Percentiles rank a stretch among this genome's conserved stretches.
phyloP scores from a whole-genome alignment of 2,329 filamentous ascomycete genomes.

The Paecilomyces niveus region DNA sequence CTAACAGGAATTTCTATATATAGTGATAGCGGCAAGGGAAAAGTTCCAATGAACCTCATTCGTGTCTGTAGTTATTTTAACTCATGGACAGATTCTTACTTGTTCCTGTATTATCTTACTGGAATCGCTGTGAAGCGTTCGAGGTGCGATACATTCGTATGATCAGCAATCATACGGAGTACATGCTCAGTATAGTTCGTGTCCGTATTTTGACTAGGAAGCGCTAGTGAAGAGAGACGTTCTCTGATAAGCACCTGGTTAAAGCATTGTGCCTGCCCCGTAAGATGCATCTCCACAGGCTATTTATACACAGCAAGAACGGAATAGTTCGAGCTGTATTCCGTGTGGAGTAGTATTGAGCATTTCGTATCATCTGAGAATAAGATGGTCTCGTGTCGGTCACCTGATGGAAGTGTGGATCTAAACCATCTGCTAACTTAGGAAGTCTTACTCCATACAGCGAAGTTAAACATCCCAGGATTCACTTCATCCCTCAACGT shows the following conservation, averaged over 20 bases:
- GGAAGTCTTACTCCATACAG: neutral
- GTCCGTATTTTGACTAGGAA: neutral
- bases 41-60: neutral
- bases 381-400: neutral
- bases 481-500: neutral
- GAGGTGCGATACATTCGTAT: neutral
- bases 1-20: neutral
- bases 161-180: neutral
- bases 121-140: neutral
- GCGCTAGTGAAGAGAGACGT: neutral
- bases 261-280: neutral
- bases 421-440: neutral
- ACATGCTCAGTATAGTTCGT: neutral
- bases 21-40: neutral
- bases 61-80: neutral
- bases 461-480: neutral
- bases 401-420: neutral
- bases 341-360: neutral
- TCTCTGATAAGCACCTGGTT: neutral
- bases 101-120: neutral
- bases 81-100: too few species aligned
- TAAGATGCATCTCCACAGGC: neutral
- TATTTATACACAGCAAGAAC: neutral
- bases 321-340: neutral
- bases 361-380: neutral